These are phyloP conservation scores for Apiospora pterosperma DNA, from an alignment of 2,329 filamentous ascomycete species.

Conservation along the genomic window DNA sequence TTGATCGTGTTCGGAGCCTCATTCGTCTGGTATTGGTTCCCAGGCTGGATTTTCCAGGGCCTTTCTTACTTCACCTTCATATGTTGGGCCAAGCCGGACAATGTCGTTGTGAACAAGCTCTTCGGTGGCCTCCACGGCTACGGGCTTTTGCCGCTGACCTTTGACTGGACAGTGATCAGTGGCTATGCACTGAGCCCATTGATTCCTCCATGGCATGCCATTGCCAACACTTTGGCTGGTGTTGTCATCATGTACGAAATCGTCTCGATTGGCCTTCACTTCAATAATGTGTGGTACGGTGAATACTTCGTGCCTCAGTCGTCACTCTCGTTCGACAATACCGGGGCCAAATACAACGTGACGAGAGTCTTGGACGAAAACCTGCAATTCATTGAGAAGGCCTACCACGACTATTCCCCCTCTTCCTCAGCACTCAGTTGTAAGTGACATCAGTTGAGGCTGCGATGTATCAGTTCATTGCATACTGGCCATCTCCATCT, in stretches of 20 bases:
- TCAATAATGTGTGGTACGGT: conserved; percentile 19
- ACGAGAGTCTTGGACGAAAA: conserved; percentile 45
- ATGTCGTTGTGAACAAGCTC: conserved; percentile 43
- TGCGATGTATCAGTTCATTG: neutral
- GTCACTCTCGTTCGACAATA: conserved; percentile 52
- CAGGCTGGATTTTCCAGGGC: conserved; percentile 45
- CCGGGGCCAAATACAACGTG: conserved; percentile 47
- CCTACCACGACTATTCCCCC: conserved; percentile 53
- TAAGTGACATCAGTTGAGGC: neutral
- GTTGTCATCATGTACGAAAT: conserved; percentile 25
- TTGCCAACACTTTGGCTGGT: conserved; percentile 29
- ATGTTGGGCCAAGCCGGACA: conserved; percentile 45
- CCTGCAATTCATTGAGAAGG: conserved; percentile 47
- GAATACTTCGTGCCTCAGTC: conserved; percentile 5
- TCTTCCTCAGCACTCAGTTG: conserved; percentile 37
- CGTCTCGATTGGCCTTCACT: conserved; percentile 31
- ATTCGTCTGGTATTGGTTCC: conserved; percentile 53
- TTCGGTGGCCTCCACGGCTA: conserved; percentile 42
- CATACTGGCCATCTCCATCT: neutral
- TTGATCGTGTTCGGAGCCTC: conserved; percentile 36
- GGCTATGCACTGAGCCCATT: conserved; percentile 1
- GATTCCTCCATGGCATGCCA: conserved; percentile 20
- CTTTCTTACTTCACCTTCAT: conserved; percentile 45
- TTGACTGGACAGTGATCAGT: conserved; percentile 38
- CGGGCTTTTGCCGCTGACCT: conserved; percentile 40